These are phyloP conservation scores for Neonectria faginata DNA, from an alignment of 2,329 filamentous ascomycete species.

Conservation along the genomic window DNA sequence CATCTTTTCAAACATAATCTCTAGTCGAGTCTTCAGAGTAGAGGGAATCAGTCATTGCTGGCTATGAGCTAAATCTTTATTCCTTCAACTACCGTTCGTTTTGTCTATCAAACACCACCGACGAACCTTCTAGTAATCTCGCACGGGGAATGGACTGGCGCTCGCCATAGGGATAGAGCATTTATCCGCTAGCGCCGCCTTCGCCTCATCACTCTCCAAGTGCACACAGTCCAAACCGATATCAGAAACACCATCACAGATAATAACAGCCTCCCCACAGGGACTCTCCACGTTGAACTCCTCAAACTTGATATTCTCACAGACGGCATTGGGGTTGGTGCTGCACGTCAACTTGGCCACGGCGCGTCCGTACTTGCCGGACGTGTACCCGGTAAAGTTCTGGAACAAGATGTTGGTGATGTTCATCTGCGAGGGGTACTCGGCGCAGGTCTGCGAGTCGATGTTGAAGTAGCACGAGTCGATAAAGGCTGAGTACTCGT, in stretches of 20 bases:
- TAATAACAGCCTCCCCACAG: slow-evolving; percentile 37
- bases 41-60: not conserved
- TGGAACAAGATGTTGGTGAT: slow-evolving; percentile 43
- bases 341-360: slow-evolving; percentile 40
- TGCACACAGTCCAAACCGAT: slow-evolving; percentile 40
- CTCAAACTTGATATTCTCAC: slow-evolving; percentile 42
- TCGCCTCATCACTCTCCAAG: slow-evolving; percentile 31
- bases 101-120: not conserved
- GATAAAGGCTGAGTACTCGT: slow-evolving; percentile 41
- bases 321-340: slow-evolving; percentile 39
- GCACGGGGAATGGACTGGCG: slow-evolving; percentile 32
- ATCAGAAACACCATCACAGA: slow-evolving; percentile 41
- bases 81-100: not conserved
- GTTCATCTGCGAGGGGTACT: slow-evolving; percentile 42
- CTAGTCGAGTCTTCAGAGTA: too few species aligned
- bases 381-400: slow-evolving; percentile 44
- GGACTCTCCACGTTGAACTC: slow-evolving; percentile 40
- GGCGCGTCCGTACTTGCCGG: slow-evolving; percentile 40
- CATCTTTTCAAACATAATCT: not conserved
- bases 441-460: slow-evolving; percentile 29
- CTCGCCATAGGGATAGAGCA: slow-evolving; percentile 33
- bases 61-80: not conserved
- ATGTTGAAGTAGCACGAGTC: slow-evolving; percentile 46
- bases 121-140: slow-evolving; percentile 4
- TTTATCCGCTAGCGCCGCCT: slow-evolving; percentile 39